These are phyloP conservation scores for Wickerhamomyces sydowiorum DNA, from an alignment of 805 yeast species.

Conservation along the genomic window DNA sequence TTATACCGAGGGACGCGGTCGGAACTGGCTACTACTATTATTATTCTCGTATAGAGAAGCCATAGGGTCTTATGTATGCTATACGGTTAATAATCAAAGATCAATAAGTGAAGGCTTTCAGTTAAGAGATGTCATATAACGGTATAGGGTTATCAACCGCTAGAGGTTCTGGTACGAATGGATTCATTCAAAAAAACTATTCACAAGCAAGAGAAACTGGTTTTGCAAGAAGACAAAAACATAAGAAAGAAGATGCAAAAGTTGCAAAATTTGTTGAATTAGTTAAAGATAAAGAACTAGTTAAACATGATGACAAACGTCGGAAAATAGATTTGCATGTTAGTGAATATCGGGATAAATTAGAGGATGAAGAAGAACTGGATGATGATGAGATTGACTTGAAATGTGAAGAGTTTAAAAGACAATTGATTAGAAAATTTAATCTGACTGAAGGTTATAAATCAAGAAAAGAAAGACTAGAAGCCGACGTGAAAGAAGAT, in stretches of 20 bases:
- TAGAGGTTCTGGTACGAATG: constrained; percentile 61
- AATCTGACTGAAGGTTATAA: background rate
- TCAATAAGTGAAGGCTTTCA: no score
- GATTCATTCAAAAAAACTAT: constrained; percentile 45
- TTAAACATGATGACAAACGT: constrained; percentile 17
- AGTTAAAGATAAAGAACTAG: constrained; percentile 14
- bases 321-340: constrained; percentile 29
- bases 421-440: constrained; percentile 7
- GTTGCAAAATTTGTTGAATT: constrained; percentile 4
- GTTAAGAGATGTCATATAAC: constrained; percentile 45
- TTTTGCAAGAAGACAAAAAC: constrained; percentile 30
- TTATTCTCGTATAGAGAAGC: no score
- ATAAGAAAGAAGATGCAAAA: constrained; percentile 9
- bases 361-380: constrained; percentile 40
- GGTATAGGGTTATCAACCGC: constrained; percentile 53
- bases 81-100: no score
- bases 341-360: constrained; percentile 41
- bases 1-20: no score
- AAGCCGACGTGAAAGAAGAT: constrained; percentile 9
- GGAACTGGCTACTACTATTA: no score
- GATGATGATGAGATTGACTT: constrained; percentile 32
- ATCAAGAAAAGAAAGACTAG: constrained; percentile 5
- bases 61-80: no score
- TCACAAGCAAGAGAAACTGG: constrained; percentile 29
- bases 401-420: constrained; percentile 24